Base-by-base conservation (phyloP, 306 rosid species). In the Citrullus colocynthis region DNA sequence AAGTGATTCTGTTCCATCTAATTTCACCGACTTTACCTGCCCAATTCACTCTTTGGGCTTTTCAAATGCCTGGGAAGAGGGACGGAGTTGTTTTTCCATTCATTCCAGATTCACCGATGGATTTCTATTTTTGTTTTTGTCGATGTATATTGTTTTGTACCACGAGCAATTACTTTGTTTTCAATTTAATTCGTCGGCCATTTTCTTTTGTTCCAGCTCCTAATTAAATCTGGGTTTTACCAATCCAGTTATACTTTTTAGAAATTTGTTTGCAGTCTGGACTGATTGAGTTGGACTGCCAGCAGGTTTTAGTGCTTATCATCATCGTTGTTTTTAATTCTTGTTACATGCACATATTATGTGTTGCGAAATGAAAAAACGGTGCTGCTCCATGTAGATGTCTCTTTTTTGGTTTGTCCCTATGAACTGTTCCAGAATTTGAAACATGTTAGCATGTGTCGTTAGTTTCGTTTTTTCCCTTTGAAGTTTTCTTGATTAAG, bases 1-100 rank as follows among this genome's bases (percentile, higher is more conserved):
- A 78, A 91, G 96, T 90, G 82, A 57, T 51, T 69, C 74, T 41
- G 3, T 28, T 6, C 0, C n/a, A 28, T 39, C 55, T 9, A 18
- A 17, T 78, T 77, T 6, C 80, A 6, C 20, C 69, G 36, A 30
- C 71, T 54, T 9, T 24, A 16, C 28, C 69, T 39, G 9, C 58
- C 59, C 39, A 73, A 73, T 73, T 73, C 61, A 73, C 45, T 30
- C 24, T 16, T 0, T 9, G 30, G 4, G 7, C 4, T 30, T 51
- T 72, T 73, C 9, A 51, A 7, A 7, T 51, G 37, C 9, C 5
- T 13, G 9, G 32, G 32, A 32, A 28, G 6, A 70, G 2, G 59
- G 3, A 6, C 6, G 41, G 76, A 44, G 17, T 32, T 74, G 28
- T 32, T 52, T 74, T 30, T 2, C 14, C 14, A 4, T 72, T 72